Evolutionary conservation across 2,329 filamentous ascomycete genomes (phyloP).

Genomic region (Chalaropsis thielavioides): DNA sequence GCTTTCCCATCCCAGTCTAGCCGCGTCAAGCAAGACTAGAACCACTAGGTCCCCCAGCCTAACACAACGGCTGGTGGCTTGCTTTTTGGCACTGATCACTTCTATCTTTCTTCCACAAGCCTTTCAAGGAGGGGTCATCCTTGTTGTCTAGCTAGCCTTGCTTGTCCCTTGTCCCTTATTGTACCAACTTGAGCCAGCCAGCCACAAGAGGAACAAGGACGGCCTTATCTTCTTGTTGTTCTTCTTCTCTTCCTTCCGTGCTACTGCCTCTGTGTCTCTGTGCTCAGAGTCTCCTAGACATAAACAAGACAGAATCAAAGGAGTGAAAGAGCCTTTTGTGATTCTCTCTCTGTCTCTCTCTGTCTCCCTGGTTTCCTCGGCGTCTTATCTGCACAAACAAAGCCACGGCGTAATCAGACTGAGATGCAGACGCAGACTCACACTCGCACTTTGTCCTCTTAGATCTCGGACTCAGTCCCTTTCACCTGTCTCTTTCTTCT

Average conservation of each 20-base stretch:
- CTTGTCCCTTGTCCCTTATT: background rate
- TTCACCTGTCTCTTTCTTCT: background rate
- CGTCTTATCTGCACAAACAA: background rate
- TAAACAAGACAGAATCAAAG: background rate
- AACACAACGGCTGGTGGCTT: background rate
- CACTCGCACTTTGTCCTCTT: background rate
- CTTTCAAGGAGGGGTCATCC: background rate
- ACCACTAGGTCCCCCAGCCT: background rate
- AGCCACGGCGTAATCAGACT: too few species aligned
- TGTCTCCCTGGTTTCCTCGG: background rate
- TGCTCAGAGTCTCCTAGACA: too few species aligned
- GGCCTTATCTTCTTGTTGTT: background rate
- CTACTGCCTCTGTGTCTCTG: background rate
- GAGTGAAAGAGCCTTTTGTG: too few species aligned
- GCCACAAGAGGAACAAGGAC: background rate
- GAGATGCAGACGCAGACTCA: too few species aligned
- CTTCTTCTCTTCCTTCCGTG: background rate
- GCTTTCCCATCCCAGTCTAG: background rate
- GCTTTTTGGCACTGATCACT: conserved; percentile 3
- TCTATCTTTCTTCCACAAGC: background rate
- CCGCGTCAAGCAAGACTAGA: background rate
- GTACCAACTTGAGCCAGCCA: background rate
- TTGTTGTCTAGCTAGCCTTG: background rate
- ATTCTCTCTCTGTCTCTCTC: background rate
- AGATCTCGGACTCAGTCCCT: background rate